Evolutionary conservation across 306 rosid species (phyloP).

Genomic region (Ammopiptanthus mongolicus): DNA sequence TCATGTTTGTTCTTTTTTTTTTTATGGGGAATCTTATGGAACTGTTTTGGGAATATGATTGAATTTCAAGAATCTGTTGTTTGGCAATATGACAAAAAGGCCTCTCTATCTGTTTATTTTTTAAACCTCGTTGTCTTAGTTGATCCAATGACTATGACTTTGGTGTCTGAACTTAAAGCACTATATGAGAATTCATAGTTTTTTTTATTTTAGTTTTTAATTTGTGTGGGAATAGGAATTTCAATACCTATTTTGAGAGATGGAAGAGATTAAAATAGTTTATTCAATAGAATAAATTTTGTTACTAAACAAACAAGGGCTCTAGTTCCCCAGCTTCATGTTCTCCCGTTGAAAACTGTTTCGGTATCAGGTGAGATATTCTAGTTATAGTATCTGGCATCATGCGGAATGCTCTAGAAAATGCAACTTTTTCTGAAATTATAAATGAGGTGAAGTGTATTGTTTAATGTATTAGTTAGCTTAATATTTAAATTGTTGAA

Average conservation of each 20-base stretch:
- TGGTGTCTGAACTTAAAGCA: neutral
- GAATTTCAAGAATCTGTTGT: too few relatives aligned
- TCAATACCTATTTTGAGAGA: neutral
- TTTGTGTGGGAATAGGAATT: neutral
- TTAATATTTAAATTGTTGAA: neutral
- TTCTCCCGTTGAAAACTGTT: neutral
- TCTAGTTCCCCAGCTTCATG: neutral
- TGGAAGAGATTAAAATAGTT: neutral
- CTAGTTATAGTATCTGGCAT: neutral
- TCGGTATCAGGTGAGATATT: neutral
- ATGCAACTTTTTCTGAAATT: neutral
- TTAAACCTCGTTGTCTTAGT: neutral
- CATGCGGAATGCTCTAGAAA: neutral
- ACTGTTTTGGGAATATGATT: too few relatives aligned
- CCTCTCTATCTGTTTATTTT: too few relatives aligned
- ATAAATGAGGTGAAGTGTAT: neutral
- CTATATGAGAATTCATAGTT: neutral
- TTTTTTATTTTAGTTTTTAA: neutral
- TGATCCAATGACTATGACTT: neutral
- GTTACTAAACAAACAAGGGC: neutral
- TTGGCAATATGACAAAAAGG: too few relatives aligned
- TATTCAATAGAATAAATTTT: neutral
- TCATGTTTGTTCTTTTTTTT: too few relatives aligned
- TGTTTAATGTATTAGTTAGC: neutral
- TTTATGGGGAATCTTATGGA: too few relatives aligned